Evolutionary conservation across 106 monocot genomes (phyloP).

Genomic region (Apostasia ramifera): DNA sequence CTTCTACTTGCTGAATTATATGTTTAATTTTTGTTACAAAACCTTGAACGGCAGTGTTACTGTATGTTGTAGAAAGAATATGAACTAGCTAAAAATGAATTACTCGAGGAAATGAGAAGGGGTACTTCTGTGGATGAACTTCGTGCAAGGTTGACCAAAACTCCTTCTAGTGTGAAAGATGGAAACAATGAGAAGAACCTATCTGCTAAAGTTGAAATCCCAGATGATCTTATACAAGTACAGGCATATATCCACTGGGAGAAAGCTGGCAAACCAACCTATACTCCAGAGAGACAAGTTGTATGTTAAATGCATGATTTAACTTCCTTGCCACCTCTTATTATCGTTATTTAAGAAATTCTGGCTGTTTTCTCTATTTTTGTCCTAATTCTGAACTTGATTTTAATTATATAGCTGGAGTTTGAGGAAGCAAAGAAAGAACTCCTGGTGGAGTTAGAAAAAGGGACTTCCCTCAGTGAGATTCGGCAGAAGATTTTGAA

Average conservation of each 20-base stretch:
- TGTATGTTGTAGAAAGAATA: constrained; percentile 69
- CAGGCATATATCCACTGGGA: constrained; percentile 72
- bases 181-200: constrained; percentile 5
- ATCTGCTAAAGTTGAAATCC: constrained; percentile 22
- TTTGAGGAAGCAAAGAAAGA: constrained; percentile 90
- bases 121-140: constrained; percentile 71
- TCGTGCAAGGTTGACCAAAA: constrained; percentile 44
- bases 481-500: constrained; percentile 48
- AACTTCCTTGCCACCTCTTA: background rate
- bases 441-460: constrained; percentile 55
- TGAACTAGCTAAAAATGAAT: constrained; percentile 72
- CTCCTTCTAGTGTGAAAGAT: constrained; percentile 13
- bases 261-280: constrained; percentile 67
- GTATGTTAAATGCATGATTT: constrained; percentile 15
- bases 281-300: constrained; percentile 59
- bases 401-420: constrained; percentile 44
- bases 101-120: constrained; percentile 60
- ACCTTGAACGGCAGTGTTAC: background rate
- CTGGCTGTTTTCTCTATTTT: background rate
- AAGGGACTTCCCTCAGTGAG: constrained; percentile 53
- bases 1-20: too few relatives aligned
- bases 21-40: background rate
- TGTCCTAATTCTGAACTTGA: background rate
- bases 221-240: constrained; percentile 62
- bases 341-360: background rate